Evolutionary conservation across 192 early-diverging fungal species (phyloP), one percentile per base, ranked within the genome.

Genomic region (Entomortierella lignicola): DNA sequence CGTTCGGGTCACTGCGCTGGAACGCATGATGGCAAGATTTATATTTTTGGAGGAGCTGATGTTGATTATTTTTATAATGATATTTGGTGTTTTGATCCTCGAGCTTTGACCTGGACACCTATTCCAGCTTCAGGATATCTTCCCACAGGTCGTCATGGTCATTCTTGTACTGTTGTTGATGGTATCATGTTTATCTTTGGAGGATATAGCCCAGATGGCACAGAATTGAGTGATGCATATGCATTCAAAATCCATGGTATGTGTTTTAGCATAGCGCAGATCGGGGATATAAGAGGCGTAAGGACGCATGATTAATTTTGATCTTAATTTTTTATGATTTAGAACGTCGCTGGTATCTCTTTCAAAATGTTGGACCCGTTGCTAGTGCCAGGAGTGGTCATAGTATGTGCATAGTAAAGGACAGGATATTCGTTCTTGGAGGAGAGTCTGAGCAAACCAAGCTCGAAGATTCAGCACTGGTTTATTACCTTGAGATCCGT

Each of bases 311-410:
- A n/a, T n/a, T n/a, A n/a, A n/a, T n/a, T n/a, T n/a, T n/a, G n/a
- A n/a, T n/a, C n/a, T n/a, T n/a, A n/a, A n/a, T 53, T 1, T 43
- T 47, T 43, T 66, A 10, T 23, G 12, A 44, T 20, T 32, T 66
- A 86, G 86, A 81, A 43, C 73, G 82, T 21, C 82, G 86, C 25
- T 89, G 88, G 88, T 87, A 84, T 31, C 85, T 84, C 57, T 88
- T 89, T 71, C 84, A 84, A 53, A 88, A 89, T 39, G 85, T 89
- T 63, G 88, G 88, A 29, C 72, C 82, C 15, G 69, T 87, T 2
- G 86, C 88, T 11, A 83, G 71, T 25, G 74, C 85, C 1, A 64
- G 88, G n/a, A 77, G 68, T 71, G 80, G 81, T 18, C 80, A 80
- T 31, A 81, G 84, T 2, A 69, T 89, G 81, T 81, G 85, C 32